Base-by-base conservation (phyloP, 208 protist genomes). In the Hexamita inflata region DNA sequence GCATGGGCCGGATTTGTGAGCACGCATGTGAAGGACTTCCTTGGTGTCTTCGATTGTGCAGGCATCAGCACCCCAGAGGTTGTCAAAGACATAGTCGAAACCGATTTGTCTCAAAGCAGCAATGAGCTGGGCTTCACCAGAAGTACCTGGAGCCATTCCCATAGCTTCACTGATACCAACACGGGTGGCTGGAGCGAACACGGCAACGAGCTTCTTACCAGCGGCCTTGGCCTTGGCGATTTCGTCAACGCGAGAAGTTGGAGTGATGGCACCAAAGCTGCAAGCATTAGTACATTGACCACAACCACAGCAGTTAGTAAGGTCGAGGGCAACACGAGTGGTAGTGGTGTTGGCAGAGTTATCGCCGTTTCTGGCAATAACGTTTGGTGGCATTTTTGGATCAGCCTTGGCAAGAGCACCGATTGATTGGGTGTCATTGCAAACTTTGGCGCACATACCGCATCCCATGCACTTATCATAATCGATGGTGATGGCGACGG, bases 281-380 rank as follows among this genome's bases (percentile, higher is more conserved):
- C 84, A 87, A 38, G 76, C 58, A 0, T 49, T 40, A 35, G 81
- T 73, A 73, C 84, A 87, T 29, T 84, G 79, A 41, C 84, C 84
- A 58, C 84, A 87, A 28, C 70, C 78, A 70, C 83, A 81, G 62
- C 84, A 87, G 26, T n/a, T 67, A 58, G 58, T 42, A 0, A 77
- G 49, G 24, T 62, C 26, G 4, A 85, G n/a, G 28, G n/a, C 35
- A 53, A 53, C 19, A 19, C 45, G 45, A 19, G 45, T 53, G 4
- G 45, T 53, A 53, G 4, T 19, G 4, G 45, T 53, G 19, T 53
- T 53, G 4, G 11, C 45, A 53, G 45, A 53, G 11, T 4, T 24
- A 53, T 53, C 45, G 4, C 45, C 45, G 19, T 4, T 24, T 19
- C 19, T 53, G 19, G 45, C 4, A 53, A 53, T 53, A 24, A 53